A percentile compares a stretch with the other conserved stretches of the same genome.
Conservation (phyloP, 2,329 filamentous ascomycete species). For the Monosporascus sp. region DNA sequence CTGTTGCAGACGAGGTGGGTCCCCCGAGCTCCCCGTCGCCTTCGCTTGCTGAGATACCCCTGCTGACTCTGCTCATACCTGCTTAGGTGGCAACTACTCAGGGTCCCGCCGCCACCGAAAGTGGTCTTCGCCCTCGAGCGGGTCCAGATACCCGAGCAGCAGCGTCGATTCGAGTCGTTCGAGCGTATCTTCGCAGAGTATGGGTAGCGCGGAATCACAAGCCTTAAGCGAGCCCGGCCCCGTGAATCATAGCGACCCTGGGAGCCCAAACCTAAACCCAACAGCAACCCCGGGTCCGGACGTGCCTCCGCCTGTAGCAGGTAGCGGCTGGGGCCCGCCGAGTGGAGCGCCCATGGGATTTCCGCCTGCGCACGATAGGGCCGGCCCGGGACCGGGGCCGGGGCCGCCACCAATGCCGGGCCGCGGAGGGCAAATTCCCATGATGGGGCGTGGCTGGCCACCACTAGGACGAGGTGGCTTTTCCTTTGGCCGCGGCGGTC, state of each 20-base stretch:
- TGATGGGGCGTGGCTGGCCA: slow-evolving; percentile 14
- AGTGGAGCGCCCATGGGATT: slow-evolving; percentile 2
- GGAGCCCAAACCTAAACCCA: slow-evolving; percentile 6
- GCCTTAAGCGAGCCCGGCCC: slow-evolving; percentile 8
- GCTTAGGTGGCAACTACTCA: slow-evolving; percentile 5
- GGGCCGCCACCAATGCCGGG: slow-evolving; percentile 11
- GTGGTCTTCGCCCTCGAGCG: slow-evolving; percentile 10
- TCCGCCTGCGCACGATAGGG: slow-evolving; percentile 1
- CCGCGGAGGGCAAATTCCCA: slow-evolving; percentile 5
- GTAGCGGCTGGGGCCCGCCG: slow-evolving; percentile 9
- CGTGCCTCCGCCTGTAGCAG: slow-evolving; percentile 12
- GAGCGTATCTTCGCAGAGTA: slow-evolving; percentile 5
- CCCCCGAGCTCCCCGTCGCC: background rate
- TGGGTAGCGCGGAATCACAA: slow-evolving; percentile 6
- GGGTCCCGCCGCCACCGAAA: slow-evolving; percentile 10
- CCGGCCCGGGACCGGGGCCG: background rate
- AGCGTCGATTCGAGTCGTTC: slow-evolving; percentile 10
- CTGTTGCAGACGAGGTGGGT: slow-evolving; percentile 19
- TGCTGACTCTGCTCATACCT: background rate
- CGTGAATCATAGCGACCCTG: slow-evolving; percentile 9
- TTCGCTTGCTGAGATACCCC: background rate
- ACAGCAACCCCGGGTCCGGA: slow-evolving; percentile 1
- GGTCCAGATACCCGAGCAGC: slow-evolving; percentile 10
- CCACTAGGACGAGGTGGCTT: slow-evolving; percentile 1
- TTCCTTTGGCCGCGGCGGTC: no score